Evolutionary conservation across 352 stramenopile genomes (phyloP).

Genomic region (Globisporangium sylvaticum): DNA sequence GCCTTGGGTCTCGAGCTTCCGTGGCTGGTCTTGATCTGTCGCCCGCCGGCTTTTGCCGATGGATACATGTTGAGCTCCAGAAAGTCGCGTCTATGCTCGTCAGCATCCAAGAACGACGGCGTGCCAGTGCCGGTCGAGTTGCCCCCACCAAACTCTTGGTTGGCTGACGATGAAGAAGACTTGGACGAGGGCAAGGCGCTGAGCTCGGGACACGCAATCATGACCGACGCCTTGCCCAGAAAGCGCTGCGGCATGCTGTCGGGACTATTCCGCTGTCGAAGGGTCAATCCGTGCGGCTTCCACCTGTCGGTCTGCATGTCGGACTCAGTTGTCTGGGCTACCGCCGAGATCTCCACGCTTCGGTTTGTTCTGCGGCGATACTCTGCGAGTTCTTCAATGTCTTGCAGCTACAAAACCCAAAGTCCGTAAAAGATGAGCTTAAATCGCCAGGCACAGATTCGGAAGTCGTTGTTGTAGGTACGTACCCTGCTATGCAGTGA

Average conservation of each 20-base stretch:
- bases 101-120: conserved; percentile 18
- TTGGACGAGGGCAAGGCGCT: conserved; percentile 13
- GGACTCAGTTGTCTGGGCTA: conserved; percentile 34
- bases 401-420: conserved; percentile 34
- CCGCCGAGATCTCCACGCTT: conserved; percentile 50
- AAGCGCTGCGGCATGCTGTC: conserved; percentile 69
- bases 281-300: conserved; percentile 64
- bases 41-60: conserved; percentile 35
- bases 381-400: conserved; percentile 51
- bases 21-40: conserved; percentile 66
- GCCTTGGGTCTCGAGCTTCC: conserved; percentile 41
- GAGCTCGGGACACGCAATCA: conserved; percentile 64
- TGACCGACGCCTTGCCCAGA: conserved; percentile 63
- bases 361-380: conserved; percentile 58
- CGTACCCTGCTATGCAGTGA: conserved; percentile 40
- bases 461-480: not conserved
- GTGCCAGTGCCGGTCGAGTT: not conserved
- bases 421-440: not conserved
- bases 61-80: conserved; percentile 61
- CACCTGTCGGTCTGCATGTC: conserved; percentile 75
- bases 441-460: not conserved
- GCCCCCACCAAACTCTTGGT: conserved; percentile 20
- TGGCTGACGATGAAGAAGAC: conserved; percentile 10
- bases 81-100: conserved; percentile 40
- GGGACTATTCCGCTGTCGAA: conserved; percentile 62